Evolutionary conservation across 371 early-diverging fungal genomes (phyloP).

Genomic region (Sporodiniella umbellata): DNA sequence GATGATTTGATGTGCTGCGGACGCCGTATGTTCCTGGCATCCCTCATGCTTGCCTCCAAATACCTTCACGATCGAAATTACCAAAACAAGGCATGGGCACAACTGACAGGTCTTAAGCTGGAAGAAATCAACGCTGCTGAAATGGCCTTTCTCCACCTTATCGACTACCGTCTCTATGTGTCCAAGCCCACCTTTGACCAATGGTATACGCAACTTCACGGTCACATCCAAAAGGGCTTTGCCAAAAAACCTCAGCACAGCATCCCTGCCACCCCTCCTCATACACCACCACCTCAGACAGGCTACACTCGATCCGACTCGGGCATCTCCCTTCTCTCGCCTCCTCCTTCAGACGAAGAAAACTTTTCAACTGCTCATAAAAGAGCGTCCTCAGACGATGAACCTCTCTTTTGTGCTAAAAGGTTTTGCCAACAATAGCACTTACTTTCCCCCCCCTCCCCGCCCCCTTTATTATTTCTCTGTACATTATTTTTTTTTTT

Average conservation of each 20-base stretch:
- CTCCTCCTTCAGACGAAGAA: too few species aligned
- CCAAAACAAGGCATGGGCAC: conserved; percentile 72
- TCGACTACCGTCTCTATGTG: conserved; percentile 70
- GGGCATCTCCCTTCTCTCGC: too few species aligned
- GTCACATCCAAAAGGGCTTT: conserved; percentile 21
- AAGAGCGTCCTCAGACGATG: too few species aligned
- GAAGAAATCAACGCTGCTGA: conserved; percentile 76
- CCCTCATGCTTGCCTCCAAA: conserved; percentile 70
- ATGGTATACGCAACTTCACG: conserved; percentile 64
- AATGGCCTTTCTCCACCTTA: conserved; percentile 64
- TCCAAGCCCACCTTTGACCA: conserved; percentile 61
- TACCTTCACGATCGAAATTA: conserved; percentile 73
- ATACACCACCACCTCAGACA: too few species aligned
- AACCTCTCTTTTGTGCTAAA: too few species aligned
- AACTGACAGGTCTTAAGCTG: conserved; percentile 67
- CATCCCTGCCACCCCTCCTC: too few species aligned
- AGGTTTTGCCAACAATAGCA: too few species aligned
- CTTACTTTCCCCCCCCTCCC: too few species aligned
- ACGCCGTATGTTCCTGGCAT: conserved; percentile 70
- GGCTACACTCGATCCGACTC: too few species aligned
- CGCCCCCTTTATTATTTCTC: too few species aligned
- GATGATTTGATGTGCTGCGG: conserved; percentile 61
- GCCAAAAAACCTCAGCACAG: not conserved
- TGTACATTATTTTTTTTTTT: too few species aligned
- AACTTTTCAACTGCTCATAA: too few species aligned